A percentile compares a stretch with the other conserved stretches of the same genome.
Evolutionary conservation across 192 early-diverging fungal genomes (phyloP).

Genomic region (Coemansia reversa): DNA sequence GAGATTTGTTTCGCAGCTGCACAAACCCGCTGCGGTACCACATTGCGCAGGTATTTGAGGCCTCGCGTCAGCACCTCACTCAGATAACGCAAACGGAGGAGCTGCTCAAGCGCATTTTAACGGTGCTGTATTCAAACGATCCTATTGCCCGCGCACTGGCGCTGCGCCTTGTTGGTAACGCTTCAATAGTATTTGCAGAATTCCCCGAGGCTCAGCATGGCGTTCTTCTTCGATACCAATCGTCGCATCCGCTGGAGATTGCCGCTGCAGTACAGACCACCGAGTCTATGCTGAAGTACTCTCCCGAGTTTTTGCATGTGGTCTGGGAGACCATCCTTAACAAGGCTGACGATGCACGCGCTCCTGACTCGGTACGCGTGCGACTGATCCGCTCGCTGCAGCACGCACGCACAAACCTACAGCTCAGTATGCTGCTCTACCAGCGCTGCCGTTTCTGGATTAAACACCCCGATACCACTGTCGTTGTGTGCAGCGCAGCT

Average conservation of each 20-base stretch:
- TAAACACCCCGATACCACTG: slow-evolving; percentile 19
- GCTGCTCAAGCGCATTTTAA: slow-evolving; percentile 52
- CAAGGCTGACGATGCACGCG: slow-evolving; percentile 27
- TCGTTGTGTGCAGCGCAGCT: slow-evolving; percentile 24
- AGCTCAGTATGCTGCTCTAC: slow-evolving; percentile 43
- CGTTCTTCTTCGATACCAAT: slow-evolving; percentile 48
- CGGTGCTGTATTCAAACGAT: slow-evolving; percentile 54
- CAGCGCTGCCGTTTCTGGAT: slow-evolving; percentile 36
- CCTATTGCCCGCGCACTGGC: slow-evolving; percentile 53
- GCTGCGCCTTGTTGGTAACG: slow-evolving; percentile 51
- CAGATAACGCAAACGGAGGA: slow-evolving; percentile 48
- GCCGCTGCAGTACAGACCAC: slow-evolving; percentile 51
- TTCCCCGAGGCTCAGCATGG: slow-evolving; percentile 56
- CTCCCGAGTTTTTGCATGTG: slow-evolving; percentile 44
- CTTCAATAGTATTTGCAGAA: slow-evolving; percentile 45
- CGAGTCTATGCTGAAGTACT: slow-evolving; percentile 45
- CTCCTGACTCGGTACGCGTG: slow-evolving; percentile 36
- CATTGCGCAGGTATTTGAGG: slow-evolving; percentile 49
- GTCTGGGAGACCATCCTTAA: slow-evolving; percentile 52
- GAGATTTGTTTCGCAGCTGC: slow-evolving; percentile 51
- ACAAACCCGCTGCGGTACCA: slow-evolving; percentile 51
- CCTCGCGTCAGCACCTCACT: slow-evolving; percentile 39
- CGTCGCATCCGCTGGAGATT: slow-evolving; percentile 52
- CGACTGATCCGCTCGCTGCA: slow-evolving; percentile 49
- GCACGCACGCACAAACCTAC: slow-evolving; percentile 45